phyloP scores from a whole-genome alignment of 2,329 filamentous ascomycete species.

The Botrytis elliptica region DNA sequence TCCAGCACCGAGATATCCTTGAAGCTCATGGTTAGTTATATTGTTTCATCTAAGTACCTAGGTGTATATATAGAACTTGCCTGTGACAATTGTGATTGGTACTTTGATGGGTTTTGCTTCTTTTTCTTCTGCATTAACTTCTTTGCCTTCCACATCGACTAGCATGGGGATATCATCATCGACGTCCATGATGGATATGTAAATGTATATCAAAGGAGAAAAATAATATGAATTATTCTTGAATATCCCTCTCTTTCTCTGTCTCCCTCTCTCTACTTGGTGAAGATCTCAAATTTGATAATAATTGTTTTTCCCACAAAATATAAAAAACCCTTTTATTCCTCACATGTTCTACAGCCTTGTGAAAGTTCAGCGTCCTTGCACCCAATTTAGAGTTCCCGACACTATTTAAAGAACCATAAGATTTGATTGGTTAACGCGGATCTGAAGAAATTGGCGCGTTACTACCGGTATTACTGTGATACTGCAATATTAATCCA shows the following conservation, averaged over 20 bases:
- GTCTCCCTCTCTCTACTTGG: not conserved
- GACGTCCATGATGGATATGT: conserved; percentile 53
- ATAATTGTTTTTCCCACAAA: not conserved
- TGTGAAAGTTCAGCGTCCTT: conserved; percentile 15
- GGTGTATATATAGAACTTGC: conserved; percentile 42
- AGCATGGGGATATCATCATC: conserved; percentile 67
- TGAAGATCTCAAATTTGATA: not conserved
- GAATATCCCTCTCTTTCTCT: not conserved
- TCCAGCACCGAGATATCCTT: conserved; percentile 86
- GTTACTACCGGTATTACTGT: conserved; percentile 6
- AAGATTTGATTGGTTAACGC: conserved; percentile 18
- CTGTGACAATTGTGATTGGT: conserved; percentile 82
- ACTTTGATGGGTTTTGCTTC: conserved; percentile 61
- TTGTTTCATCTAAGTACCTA: not conserved
- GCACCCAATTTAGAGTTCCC: conserved; percentile 4
- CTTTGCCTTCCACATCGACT: conserved; percentile 47
- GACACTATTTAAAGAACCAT: not conserved
- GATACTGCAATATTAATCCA: conserved; percentile 4
- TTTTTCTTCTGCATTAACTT: conserved; percentile 43
- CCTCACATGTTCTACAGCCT: conserved; percentile 10
- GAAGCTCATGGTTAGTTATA: not conserved
- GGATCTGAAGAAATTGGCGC: conserved; percentile 19
- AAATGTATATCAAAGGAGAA: not conserved
- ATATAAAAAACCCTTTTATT: not conserved
- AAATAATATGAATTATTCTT: not conserved